phyloP scores from a whole-genome alignment of 1,284 basidiomycete genomes.

The Coniophora puteana region DNA sequence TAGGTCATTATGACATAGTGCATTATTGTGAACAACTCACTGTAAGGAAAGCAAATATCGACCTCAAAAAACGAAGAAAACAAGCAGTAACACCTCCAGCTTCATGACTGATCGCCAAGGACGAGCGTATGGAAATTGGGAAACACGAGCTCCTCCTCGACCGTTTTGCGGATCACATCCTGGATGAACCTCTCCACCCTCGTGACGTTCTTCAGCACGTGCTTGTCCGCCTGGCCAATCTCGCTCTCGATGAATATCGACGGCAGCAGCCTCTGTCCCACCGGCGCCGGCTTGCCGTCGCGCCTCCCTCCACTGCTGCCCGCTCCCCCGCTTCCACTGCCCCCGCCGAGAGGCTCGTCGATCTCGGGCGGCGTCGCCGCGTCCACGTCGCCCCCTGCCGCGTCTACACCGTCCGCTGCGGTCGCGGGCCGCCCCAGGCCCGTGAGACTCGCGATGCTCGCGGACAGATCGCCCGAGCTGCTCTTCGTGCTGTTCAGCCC shows the following conservation, averaged over 20 bases:
- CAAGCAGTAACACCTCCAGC: too few species aligned
- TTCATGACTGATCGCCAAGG: slow-evolving; percentile 42
- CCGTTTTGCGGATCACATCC: slow-evolving; percentile 90
- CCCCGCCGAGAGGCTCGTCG: slow-evolving; percentile 44
- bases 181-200: slow-evolving; percentile 95
- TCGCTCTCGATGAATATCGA: slow-evolving; percentile 94
- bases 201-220: slow-evolving; percentile 94
- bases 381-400: too few species aligned
- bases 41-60: too few species aligned
- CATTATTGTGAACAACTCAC: too few species aligned
- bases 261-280: slow-evolving; percentile 85
- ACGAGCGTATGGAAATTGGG: slow-evolving; percentile 89
- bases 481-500: slow-evolving; percentile 42
- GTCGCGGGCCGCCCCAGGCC: too few species aligned
- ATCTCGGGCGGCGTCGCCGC: slow-evolving; percentile 40
- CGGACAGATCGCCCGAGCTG: slow-evolving; percentile 28
- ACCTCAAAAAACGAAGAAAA: too few species aligned
- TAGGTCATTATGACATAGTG: slow-evolving; percentile 3
- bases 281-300: slow-evolving; percentile 60
- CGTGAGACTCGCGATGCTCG: too few species aligned
- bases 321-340: too few species aligned
- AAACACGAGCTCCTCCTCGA: slow-evolving; percentile 93
- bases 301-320: slow-evolving; percentile 29
- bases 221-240: slow-evolving; percentile 94
- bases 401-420: too few species aligned